These are phyloP conservation scores for Umbelopsis ramanniana DNA, from an alignment of 192 early-diverging fungal species.

Conservation along the genomic window DNA sequence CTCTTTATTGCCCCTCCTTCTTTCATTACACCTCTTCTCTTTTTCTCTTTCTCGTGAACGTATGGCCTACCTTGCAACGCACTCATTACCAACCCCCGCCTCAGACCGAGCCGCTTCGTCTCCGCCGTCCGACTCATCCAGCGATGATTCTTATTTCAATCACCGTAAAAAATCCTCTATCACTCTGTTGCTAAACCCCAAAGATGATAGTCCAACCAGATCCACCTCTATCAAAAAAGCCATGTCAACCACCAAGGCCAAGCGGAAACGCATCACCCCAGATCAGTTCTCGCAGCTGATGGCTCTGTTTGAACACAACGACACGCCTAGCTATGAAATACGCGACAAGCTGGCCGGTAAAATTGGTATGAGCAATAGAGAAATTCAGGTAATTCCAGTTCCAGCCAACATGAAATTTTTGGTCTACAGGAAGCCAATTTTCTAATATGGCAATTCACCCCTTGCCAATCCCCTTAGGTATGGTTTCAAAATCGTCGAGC, in stretches of 20 bases:
- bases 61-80: conserved; percentile 4
- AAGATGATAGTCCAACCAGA: conserved; percentile 1
- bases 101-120: conserved; percentile 17
- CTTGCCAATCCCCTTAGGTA: conserved; percentile 50
- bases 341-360: conserved; percentile 73
- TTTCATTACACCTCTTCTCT: not conserved
- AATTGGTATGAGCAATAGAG: conserved; percentile 78
- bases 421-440: not conserved
- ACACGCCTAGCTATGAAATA: conserved; percentile 79
- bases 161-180: conserved; percentile 14
- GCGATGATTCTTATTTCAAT: conserved; percentile 24
- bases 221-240: not conserved
- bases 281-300: conserved; percentile 74
- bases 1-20: not conserved
- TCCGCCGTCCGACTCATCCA: conserved; percentile 23
- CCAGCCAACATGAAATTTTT: conserved; percentile 18
- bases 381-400: conserved; percentile 68
- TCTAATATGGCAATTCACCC: conserved; percentile 19
- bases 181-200: conserved; percentile 5
- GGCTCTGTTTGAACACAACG: conserved; percentile 71
- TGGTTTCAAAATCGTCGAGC: conserved; percentile 90
- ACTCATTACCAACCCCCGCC: conserved; percentile 14
- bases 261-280: conserved; percentile 77
- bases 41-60: not conserved
- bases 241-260: conserved; percentile 54